Base-by-base conservation (phyloP, 1,284 basidiomycete genomes). In the Sphagnurus paluster region DNA sequence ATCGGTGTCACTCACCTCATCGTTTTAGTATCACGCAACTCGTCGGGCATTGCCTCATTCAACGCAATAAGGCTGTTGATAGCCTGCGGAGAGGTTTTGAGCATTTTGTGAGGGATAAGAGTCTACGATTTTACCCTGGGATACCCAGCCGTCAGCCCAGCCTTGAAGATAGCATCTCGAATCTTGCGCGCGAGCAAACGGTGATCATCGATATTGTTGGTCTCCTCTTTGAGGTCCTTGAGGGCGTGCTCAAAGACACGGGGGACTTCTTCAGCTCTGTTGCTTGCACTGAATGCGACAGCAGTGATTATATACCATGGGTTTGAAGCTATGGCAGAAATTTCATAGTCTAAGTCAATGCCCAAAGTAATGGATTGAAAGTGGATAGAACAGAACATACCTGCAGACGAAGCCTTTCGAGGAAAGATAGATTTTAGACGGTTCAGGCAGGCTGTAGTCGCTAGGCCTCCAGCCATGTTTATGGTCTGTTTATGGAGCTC, bases 241-340 rank as follows among this genome's bases (percentile, higher is more conserved):
- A 80, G 54, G 2, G 68, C 78, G 49, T 74, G 65, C 37, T 71
- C 53, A 57, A 80, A 80, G 11, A 84, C 71, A 33, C 60, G 56
- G 1, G 79, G 76, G n/a, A 82, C 72, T 0, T 65, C 77, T 29
- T 81, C 77, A 2, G 79, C 72, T 37, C 66, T 65, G 56, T 84
- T 83, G 57, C 72, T 72, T 1, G 80, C 75, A 51, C 70, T 72
- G 59, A 78, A 81, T 1, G 76, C 68, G 24, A 80, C 75, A 11
- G 75, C 72, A 2, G 78, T 70, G 32, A 81, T 63, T 32, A 82
- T 67, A 49, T 75, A 79, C 81, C 81, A 84, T 3, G 80, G 75
- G 49, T 72, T 79, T n/a, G 42, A 45, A 19, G 60, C 49, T 30
- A 51, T 38, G 43, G 24, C 3, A 17, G 23, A 35, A 14, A n/a